These are phyloP conservation scores for Cenococcum geophilum DNA, from an alignment of 495 filamentous ascomycete genomes.

Conservation along the genomic window DNA sequence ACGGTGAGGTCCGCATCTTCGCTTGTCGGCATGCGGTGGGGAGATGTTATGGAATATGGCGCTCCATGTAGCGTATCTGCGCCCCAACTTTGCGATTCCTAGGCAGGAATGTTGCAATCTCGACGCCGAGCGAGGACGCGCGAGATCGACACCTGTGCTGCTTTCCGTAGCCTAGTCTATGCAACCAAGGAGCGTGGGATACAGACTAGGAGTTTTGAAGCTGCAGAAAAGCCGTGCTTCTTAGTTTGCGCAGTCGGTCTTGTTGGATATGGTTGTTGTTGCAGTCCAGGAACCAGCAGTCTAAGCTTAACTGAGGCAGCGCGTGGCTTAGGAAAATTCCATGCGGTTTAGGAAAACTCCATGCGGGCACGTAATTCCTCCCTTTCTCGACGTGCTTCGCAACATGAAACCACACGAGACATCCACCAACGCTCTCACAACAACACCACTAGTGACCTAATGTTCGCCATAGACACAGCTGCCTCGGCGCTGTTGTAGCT, in stretches of 20 bases:
- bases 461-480: neutral
- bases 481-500: neutral
- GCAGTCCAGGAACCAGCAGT: neutral
- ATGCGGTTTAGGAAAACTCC: neutral
- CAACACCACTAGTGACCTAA: neutral
- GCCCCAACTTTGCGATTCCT: neutral
- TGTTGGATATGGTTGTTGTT: neutral
- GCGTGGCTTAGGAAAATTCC: neutral
- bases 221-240: neutral
- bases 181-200: neutral
- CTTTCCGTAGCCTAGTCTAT: neutral
- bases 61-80: neutral
- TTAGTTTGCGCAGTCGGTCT: neutral
- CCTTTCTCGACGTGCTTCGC: neutral
- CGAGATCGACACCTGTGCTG: neutral
- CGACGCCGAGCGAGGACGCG: neutral
- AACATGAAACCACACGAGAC: slow-evolving; percentile 1
- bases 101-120: neutral
- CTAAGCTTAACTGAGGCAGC: neutral
- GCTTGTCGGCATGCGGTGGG: neutral
- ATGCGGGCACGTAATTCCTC: neutral
- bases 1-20: neutral
- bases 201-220: neutral
- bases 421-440: neutral
- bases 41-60: neutral